Base-by-base conservation (phyloP, 768 basidiomycete species). In the Xerocomellus dryophilus region DNA sequence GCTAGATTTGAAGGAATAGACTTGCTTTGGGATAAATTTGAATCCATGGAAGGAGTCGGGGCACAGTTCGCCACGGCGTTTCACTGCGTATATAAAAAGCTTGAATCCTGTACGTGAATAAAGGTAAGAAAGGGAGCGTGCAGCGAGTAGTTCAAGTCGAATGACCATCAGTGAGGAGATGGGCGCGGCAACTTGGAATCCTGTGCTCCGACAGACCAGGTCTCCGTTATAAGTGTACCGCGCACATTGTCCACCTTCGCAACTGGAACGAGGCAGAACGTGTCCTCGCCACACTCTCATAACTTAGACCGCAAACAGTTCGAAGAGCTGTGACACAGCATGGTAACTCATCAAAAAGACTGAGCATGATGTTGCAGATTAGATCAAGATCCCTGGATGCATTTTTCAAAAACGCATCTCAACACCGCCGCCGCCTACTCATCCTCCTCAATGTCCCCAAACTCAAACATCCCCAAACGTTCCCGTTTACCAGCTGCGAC, bases 371-470 rank as follows among this genome's bases (percentile, higher is more conserved):
- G 35, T 47, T 25, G 56, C 21, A 39, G 38, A 58, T 56, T 52
- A 63, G 56, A 64, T 61, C 46, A 39, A 47, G 15, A 39, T 31
- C 41, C 47, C 48, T 54, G 58, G 44, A 56, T 55, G 59, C 50
- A 58, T 56, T 40, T 44, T 34, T 47, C n/a, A 51, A 59, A 51
- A 46, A 65, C 52, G 56, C 29, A 59, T 60, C 59, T 53, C 53
- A 25, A 34, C 49, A 29, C 43, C 51, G 14, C 45, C 50, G 9
- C 36, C 44, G 44, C 46, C 54, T 65, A 69, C 54, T 92, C 87
- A 52, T 93, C 90, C 66, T 93, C 90, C 59, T 90, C 90, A 12
- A 93, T 78, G 68, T 93, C 91, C n/a, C 92, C 92, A 66, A 90
- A 88, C 73, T 94, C 92, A 64, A 90, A 94, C 82, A 92, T 91